phyloP scores from a whole-genome alignment of 306 rosid genomes.

The Ormosia semicastrata region DNA sequence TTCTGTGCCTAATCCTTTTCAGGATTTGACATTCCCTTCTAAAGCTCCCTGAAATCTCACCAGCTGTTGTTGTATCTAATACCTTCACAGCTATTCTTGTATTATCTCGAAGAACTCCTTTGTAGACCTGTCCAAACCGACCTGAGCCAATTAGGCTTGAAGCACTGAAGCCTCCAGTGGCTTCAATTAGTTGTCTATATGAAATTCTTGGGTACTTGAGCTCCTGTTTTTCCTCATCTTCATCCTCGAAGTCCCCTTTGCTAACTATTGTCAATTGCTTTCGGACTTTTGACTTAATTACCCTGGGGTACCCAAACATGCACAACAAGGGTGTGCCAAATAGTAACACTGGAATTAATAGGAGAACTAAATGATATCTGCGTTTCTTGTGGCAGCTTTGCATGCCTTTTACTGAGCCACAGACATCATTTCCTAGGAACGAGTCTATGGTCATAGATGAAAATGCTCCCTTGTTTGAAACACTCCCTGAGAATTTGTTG shows the following conservation, averaged over 20 bases:
- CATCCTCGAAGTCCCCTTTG: slow-evolving; percentile 35
- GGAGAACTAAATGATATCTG: no score
- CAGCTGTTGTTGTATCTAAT: slow-evolving; percentile 44
- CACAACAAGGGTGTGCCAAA: slow-evolving; percentile 23
- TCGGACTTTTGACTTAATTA: slow-evolving; percentile 38
- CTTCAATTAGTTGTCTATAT: slow-evolving; percentile 65
- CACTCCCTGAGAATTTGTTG: slow-evolving; percentile 57
- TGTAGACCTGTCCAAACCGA: slow-evolving; percentile 74
- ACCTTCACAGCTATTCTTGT: slow-evolving; percentile 87
- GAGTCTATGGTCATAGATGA: slow-evolving; percentile 58
- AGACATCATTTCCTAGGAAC: slow-evolving; percentile 62
- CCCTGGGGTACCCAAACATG: slow-evolving; percentile 38
- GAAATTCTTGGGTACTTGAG: slow-evolving; percentile 74
- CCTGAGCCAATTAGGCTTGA: slow-evolving; percentile 82
- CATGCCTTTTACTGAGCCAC: slow-evolving; percentile 74
- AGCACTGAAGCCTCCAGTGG: slow-evolving; percentile 75
- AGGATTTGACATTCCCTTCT: slow-evolving; percentile 78
- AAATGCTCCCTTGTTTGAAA: slow-evolving; percentile 59
- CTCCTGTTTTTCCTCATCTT: slow-evolving; percentile 52
- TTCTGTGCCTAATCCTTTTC: slow-evolving; percentile 73
- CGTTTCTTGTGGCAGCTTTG: slow-evolving; percentile 30
- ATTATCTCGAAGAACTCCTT: slow-evolving; percentile 73
- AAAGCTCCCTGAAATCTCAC: slow-evolving; percentile 68
- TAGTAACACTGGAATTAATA: not conserved
- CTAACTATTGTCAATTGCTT: slow-evolving; percentile 21